phyloP scores from a whole-genome alignment of 1,284 basidiomycete species.

The Apiotrichum siamense region DNA sequence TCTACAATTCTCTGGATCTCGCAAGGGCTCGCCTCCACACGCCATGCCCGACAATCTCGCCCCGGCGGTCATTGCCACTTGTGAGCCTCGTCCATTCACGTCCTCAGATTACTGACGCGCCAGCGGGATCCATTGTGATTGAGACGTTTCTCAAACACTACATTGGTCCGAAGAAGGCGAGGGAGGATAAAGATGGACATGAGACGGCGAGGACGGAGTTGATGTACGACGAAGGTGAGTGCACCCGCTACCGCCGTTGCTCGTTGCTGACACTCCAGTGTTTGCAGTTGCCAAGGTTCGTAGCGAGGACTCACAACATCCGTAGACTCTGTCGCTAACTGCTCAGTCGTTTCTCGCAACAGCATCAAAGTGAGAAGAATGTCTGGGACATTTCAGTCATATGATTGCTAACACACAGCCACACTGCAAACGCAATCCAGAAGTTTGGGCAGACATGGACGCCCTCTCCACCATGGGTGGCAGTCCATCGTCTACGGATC shows the following conservation, averaged over 20 bases:
- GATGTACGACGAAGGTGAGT: slow-evolving; percentile 63
- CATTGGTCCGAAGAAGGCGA: slow-evolving; percentile 56
- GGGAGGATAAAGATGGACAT: slow-evolving; percentile 33
- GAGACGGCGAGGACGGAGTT: slow-evolving; percentile 66
- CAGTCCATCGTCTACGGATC: slow-evolving; percentile 66
- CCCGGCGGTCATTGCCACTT: slow-evolving; percentile 31
- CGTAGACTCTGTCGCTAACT: slow-evolving; percentile 1
- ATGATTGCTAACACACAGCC: slow-evolving; percentile 5
- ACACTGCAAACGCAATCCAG: slow-evolving; percentile 55
- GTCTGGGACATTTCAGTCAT: slow-evolving; percentile 1
- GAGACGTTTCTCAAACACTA: slow-evolving; percentile 78
- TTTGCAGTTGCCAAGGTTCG: slow-evolving; percentile 72
- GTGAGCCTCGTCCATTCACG: slow-evolving; percentile 12
- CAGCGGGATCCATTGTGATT: slow-evolving; percentile 62
- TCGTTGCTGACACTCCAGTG: slow-evolving; percentile 41
- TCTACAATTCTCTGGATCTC: too few relatives aligned
- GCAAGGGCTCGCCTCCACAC: too few relatives aligned
- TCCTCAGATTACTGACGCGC: slow-evolving; percentile 1
- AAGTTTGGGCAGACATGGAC: slow-evolving; percentile 77
- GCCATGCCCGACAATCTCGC: slow-evolving; percentile 38
- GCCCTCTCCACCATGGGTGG: slow-evolving; percentile 82
- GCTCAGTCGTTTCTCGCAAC: slow-evolving; percentile 58
- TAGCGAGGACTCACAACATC: slow-evolving; percentile 1
- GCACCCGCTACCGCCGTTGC: background rate
- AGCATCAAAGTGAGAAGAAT: slow-evolving; percentile 47